Percentiles rank a stretch among this genome's conserved stretches.
These are phyloP conservation scores for Helichrysum umbraculigerum DNA, from an alignment of 129 eudicot species.

Conservation along the genomic window DNA sequence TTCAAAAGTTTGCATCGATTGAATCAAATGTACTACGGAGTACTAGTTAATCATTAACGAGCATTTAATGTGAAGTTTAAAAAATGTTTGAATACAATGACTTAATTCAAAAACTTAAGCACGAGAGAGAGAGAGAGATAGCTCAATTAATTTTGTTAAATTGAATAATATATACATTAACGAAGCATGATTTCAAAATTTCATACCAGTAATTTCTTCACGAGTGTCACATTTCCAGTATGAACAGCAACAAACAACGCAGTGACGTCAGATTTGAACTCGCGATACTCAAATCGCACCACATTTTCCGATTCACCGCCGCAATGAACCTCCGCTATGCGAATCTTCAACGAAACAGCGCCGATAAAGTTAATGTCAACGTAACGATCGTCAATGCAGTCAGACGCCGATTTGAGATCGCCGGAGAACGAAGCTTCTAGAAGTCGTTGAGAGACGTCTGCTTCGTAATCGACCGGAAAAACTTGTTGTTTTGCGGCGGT, in stretches of 20 bases:
- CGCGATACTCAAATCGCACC: slow-evolving; percentile 50
- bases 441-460: slow-evolving; percentile 76
- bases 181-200: slow-evolving; percentile 5
- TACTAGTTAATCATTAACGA: not conserved
- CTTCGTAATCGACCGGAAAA: slow-evolving; percentile 78
- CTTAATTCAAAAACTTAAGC: not conserved
- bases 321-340: slow-evolving; percentile 50
- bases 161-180: not conserved
- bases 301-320: slow-evolving; percentile 52
- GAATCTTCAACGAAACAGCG: slow-evolving; percentile 59
- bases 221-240: slow-evolving; percentile 60
- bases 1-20: slow-evolving; percentile 7
- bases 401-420: slow-evolving; percentile 52
- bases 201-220: slow-evolving; percentile 72
- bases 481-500: slow-evolving; percentile 56
- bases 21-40: too few relatives aligned
- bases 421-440: slow-evolving; percentile 52
- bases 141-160: not conserved
- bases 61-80: slow-evolving; percentile 28
- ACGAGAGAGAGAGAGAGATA: not conserved
- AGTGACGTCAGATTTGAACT: slow-evolving; percentile 73
- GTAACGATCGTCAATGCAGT: slow-evolving; percentile 66
- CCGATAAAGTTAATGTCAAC: slow-evolving; percentile 83
- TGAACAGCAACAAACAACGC: slow-evolving; percentile 77
- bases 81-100: not conserved